Evolutionary conservation across 2,329 filamentous ascomycete genomes (phyloP).

Genomic region (Xylariaceae sp.): DNA sequence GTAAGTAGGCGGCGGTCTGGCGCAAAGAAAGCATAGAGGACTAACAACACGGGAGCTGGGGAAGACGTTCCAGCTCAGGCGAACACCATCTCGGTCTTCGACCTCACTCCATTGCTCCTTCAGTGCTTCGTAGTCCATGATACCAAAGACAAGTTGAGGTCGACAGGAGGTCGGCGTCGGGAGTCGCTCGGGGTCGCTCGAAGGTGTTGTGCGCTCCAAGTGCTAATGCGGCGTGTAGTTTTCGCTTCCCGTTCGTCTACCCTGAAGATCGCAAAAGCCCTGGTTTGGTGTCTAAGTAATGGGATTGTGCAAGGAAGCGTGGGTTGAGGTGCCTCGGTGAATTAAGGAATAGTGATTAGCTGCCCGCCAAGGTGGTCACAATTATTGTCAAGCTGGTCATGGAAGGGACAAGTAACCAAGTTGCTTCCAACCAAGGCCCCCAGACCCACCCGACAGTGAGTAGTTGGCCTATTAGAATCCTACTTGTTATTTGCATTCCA

Average conservation of each 20-base stretch:
- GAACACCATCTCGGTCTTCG: constrained; percentile 94
- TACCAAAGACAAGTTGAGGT: constrained; percentile 12
- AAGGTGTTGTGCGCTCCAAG: neutral
- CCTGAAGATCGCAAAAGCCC: neutral
- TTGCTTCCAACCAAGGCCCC: too few species aligned
- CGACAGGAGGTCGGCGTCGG: constrained; percentile 18
- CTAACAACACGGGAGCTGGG: constrained; percentile 95
- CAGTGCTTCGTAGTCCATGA: constrained; percentile 89
- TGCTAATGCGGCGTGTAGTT: neutral
- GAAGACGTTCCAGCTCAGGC: constrained; percentile 98
- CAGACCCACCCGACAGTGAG: too few species aligned
- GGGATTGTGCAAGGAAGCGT: neutral
- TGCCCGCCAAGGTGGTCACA: neutral
- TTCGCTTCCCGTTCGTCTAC: neutral
- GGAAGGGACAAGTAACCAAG: constrained; percentile 28
- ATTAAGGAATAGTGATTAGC: neutral
- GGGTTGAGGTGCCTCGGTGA: neutral
- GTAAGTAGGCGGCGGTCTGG: constrained; percentile 35
- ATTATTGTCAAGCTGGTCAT: constrained; percentile 3
- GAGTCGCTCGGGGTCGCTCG: neutral
- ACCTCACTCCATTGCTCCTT: constrained; percentile 98
- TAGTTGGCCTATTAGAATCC: too few species aligned
- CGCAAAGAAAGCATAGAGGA: constrained; percentile 31
- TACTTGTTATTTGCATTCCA: too few species aligned
- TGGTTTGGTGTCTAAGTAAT: neutral